Evolutionary conservation across 1,139 yeast genomes (phyloP).

Genomic region (Saccharomyces hybrid): DNA sequence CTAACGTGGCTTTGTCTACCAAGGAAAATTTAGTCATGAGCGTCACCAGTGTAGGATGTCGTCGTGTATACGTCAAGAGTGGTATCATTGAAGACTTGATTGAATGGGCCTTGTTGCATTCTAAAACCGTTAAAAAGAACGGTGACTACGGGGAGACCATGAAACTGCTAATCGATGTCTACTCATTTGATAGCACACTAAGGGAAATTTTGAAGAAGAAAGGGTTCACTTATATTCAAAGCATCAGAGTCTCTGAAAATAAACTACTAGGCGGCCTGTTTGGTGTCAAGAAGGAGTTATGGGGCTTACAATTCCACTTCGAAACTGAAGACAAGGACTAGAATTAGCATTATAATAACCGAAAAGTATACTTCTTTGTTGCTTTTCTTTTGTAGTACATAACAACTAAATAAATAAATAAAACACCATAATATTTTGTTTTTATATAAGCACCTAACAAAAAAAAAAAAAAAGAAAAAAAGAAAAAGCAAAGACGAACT

Average conservation of each 20-base stretch:
- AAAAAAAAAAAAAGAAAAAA: too few species aligned
- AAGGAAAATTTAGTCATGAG: slow-evolving; percentile 40
- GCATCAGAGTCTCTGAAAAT: slow-evolving; percentile 28
- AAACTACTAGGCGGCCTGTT: slow-evolving; percentile 34
- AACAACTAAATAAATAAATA: background rate
- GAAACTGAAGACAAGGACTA: slow-evolving; percentile 10
- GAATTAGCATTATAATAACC: background rate
- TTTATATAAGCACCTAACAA: background rate
- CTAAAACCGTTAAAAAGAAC: slow-evolving; percentile 35
- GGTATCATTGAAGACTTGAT: slow-evolving; percentile 57
- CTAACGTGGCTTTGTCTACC: slow-evolving; percentile 27
- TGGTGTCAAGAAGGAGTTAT: slow-evolving; percentile 42
- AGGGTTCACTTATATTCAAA: slow-evolving; percentile 32
- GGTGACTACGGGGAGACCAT: slow-evolving; percentile 25
- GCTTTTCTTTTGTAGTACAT: background rate
- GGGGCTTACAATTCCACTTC: slow-evolving; percentile 39
- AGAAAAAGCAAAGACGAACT: background rate
- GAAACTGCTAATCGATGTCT: slow-evolving; percentile 41
- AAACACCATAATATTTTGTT: background rate
- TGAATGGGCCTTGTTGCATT: slow-evolving; percentile 50
- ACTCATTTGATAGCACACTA: slow-evolving; percentile 44
- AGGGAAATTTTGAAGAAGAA: slow-evolving; percentile 33
- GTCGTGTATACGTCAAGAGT: slow-evolving; percentile 56
- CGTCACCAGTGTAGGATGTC: slow-evolving; percentile 52
- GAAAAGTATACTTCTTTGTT: too few species aligned